phyloP scores from a whole-genome alignment of 2,329 filamentous ascomycete genomes.

The Xylariaceae sp. region DNA sequence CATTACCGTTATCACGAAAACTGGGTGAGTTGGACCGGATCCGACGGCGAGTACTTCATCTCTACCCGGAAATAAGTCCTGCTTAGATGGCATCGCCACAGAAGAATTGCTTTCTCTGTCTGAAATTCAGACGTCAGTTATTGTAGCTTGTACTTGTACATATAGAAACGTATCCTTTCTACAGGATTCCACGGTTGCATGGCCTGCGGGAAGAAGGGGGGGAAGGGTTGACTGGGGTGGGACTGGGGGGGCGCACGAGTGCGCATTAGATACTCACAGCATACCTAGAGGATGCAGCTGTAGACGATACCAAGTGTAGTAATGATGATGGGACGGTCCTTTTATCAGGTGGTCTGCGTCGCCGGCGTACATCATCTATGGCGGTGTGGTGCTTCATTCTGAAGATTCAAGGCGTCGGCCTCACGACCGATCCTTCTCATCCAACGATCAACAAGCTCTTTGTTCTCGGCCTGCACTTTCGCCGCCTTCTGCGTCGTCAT shows the following conservation, averaged over 20 bases:
- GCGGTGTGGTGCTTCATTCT: slow-evolving; percentile 44
- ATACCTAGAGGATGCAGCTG: slow-evolving; percentile 19
- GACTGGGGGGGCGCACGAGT: slow-evolving; percentile 12
- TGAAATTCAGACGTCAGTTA: slow-evolving; percentile 13
- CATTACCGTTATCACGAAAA: slow-evolving; percentile 55
- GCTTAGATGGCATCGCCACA: not conserved
- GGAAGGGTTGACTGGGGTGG: not conserved
- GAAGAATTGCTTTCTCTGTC: not conserved
- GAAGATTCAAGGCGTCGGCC: slow-evolving; percentile 78
- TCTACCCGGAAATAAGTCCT: slow-evolving; percentile 63
- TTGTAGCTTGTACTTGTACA: slow-evolving; percentile 8
- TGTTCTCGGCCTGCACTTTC: slow-evolving; percentile 74
- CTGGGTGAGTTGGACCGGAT: slow-evolving; percentile 90
- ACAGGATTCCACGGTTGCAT: slow-evolving; percentile 20
- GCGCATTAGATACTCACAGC: slow-evolving; percentile 25
- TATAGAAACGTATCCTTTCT: slow-evolving; percentile 1
- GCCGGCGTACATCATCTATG: slow-evolving; percentile 27
- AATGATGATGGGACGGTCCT: slow-evolving; percentile 13
- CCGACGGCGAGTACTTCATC: slow-evolving; percentile 80
- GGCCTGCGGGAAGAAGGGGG: slow-evolving; percentile 8
- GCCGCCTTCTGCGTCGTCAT: slow-evolving; percentile 73
- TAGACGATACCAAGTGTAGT: slow-evolving; percentile 26
- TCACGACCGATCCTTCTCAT: slow-evolving; percentile 83
- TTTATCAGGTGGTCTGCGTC: slow-evolving; percentile 1
- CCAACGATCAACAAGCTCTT: slow-evolving; percentile 84